These are phyloP conservation scores for Leccinum fuscescens DNA, from an alignment of 1,284 basidiomycete species.

Conservation along the genomic window DNA sequence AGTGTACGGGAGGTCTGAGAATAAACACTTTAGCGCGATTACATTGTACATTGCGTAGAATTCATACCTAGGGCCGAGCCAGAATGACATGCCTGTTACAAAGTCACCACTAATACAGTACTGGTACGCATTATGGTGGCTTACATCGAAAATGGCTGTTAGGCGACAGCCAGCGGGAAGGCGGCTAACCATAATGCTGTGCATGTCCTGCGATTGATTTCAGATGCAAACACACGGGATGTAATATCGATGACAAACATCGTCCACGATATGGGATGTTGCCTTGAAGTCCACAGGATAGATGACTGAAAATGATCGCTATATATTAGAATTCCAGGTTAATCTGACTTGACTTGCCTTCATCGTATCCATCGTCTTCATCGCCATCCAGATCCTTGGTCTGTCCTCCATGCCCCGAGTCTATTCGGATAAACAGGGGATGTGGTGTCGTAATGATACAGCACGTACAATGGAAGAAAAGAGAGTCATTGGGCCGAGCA, in stretches of 20 bases:
- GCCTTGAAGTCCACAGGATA: conserved; percentile 80
- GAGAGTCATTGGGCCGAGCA: conserved; percentile 79
- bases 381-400: conserved; percentile 49
- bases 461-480: conserved; percentile 87
- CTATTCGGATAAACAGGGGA: conserved; percentile 14
- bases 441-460: background rate
- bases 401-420: conserved; percentile 60
- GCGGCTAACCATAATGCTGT: conserved; percentile 69
- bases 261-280: conserved; percentile 78
- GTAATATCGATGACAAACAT: conserved; percentile 50
- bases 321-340: background rate
- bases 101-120: background rate
- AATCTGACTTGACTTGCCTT: conserved; percentile 26
- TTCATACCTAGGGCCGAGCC: conserved; percentile 60
- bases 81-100: conserved; percentile 59
- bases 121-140: conserved; percentile 22
- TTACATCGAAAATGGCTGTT: conserved; percentile 84
- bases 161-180: conserved; percentile 84
- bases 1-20: conserved; percentile 57
- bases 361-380: conserved; percentile 36
- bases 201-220: conserved; percentile 50
- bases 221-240: conserved; percentile 8
- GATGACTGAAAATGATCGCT: conserved; percentile 53
- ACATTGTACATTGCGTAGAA: background rate
- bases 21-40: conserved; percentile 4